Evolutionary conservation across 2,329 filamentous ascomycete species (phyloP), one percentile per base, ranked within the genome.

Genomic region (Aureobasidium sp.): DNA sequence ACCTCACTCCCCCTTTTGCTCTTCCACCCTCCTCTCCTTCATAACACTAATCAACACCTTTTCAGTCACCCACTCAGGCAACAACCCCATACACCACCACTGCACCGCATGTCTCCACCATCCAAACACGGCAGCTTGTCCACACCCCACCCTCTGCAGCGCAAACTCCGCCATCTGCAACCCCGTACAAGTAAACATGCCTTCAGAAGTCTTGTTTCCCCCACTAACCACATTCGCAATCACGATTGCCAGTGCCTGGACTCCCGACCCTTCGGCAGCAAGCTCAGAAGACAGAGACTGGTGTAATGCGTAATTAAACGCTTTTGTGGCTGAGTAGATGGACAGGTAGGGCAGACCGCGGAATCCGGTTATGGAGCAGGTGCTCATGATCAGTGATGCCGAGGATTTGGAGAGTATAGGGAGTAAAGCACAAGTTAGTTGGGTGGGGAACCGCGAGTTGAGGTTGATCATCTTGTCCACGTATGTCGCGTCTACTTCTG

Each of bases 401-500:
- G 68, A 65, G 59, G 73, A 76, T 25, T 69, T 69, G 2, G 69
- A 65, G 29, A 85, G 71, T 0, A 74, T 62, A 0, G 81, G 80
- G 0, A 84, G 65, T 2, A 84, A 70, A 0, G 73, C 71, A 0
- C 73, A 69, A 0, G 79, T 82, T 4, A 85, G 68, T 20, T 81
- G 78, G 2, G 76, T 71, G 0, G 79, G 78, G 65, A 84, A 85
- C 4, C 77, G 70, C 3, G 75, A 73, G 67, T 84, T 84, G 62
- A 80, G 69, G 61, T 76, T 76, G 61, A 83, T 70, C 27, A 77
- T 74, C n/a, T 64, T 65, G 62, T 78, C 72, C 62, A 81, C 70
- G 36, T 79, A 71, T 0, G 71, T 66, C 17, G 71, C 67, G 0
- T 73, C 69, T 12, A 71, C 71, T 2, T 75, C 68, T 14, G 74